A percentile compares a stretch with the other conserved stretches of the same genome.
These are phyloP conservation scores for Sugiyamaella castrensis DNA, from an alignment of 1,139 yeast genomes.

Conservation along the genomic window DNA sequence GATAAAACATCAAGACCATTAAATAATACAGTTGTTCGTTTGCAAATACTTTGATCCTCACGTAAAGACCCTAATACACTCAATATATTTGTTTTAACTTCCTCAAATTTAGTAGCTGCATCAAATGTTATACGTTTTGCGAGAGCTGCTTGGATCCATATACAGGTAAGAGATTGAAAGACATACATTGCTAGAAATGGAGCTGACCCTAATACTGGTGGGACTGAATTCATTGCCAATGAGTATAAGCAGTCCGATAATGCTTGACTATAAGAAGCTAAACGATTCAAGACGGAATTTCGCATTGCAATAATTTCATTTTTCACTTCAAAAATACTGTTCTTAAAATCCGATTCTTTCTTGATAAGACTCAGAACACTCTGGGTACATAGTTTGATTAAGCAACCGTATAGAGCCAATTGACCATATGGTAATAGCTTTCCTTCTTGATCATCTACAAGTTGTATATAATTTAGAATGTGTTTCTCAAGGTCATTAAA, in stretches of 20 bases:
- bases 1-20: slow-evolving; percentile 9
- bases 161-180: slow-evolving; percentile 7
- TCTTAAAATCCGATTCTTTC: neutral
- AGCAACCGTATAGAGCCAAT: slow-evolving; percentile 3
- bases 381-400: slow-evolving; percentile 12
- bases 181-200: slow-evolving; percentile 11
- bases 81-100: neutral
- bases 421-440: slow-evolving; percentile 12
- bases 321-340: neutral
- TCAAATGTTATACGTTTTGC: neutral
- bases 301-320: neutral
- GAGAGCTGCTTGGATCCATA: slow-evolving; percentile 10
- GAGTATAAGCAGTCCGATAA: slow-evolving; percentile 7
- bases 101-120: neutral
- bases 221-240: neutral
- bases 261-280: neutral
- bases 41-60: slow-evolving; percentile 7
- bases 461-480: slow-evolving; percentile 2
- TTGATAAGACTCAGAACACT: neutral
- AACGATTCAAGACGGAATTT: slow-evolving; percentile 3
- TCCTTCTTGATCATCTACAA: slow-evolving; percentile 10
- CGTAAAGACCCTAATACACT: neutral
- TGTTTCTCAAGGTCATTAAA: slow-evolving; percentile 8
- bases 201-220: slow-evolving; percentile 9
- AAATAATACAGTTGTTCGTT: slow-evolving; percentile 8